Percentiles rank a stretch among this genome's conserved stretches.
phyloP scores from a whole-genome alignment of 441 rosid species.

The Pelargonium hybrid region DNA sequence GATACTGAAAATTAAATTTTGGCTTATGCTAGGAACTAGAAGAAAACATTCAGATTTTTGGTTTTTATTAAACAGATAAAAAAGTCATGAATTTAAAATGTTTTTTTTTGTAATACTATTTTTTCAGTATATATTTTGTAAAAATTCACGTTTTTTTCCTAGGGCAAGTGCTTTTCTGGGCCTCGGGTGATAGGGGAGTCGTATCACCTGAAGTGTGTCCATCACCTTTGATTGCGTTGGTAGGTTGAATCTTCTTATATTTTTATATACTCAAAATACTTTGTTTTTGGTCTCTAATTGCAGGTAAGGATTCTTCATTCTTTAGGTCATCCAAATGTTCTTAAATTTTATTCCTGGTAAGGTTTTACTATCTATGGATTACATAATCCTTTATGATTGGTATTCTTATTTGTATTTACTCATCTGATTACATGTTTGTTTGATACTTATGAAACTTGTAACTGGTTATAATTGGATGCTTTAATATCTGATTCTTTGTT shows the following conservation, averaged over 20 bases:
- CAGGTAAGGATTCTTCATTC: constrained; percentile 92
- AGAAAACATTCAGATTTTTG: too few relatives aligned
- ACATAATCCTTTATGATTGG: background rate
- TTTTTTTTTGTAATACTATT: too few relatives aligned
- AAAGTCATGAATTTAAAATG: too few relatives aligned
- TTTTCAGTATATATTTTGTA: too few relatives aligned
- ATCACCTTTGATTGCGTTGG: too few relatives aligned
- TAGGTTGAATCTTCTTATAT: background rate
- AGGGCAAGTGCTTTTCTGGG: too few relatives aligned
- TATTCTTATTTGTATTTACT: background rate
- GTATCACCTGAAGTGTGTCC: too few relatives aligned
- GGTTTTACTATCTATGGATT: background rate
- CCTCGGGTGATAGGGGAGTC: too few relatives aligned
- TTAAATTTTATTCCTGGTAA: constrained; percentile 84
- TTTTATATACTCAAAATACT: background rate
- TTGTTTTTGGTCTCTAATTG: constrained; percentile 1
- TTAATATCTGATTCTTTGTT: background rate
- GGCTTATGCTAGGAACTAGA: too few relatives aligned
- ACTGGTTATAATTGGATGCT: background rate
- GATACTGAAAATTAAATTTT: too few relatives aligned
- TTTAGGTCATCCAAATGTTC: constrained; percentile 61
- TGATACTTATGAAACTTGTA: background rate
- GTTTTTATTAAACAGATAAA: too few relatives aligned
- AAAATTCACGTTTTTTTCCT: too few relatives aligned
- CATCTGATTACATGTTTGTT: background rate